Conservation (phyloP, 768 basidiomycete species). For the Lentinula edodes region DNA sequence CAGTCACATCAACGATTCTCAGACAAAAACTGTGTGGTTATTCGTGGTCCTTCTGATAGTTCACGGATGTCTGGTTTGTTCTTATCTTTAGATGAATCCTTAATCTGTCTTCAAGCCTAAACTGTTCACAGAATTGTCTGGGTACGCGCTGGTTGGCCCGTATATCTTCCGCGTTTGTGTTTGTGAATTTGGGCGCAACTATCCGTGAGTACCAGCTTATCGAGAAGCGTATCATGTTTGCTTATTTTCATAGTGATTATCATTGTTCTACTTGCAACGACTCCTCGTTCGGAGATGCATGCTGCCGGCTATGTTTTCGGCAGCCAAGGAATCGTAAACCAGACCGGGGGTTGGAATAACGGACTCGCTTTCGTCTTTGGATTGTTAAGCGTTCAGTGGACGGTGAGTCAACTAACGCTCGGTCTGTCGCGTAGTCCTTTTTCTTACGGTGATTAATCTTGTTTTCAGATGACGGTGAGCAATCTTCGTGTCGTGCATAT, state of each 20-base stretch:
- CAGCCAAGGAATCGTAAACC: slow-evolving; percentile 65
- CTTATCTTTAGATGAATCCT: neutral
- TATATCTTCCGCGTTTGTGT: slow-evolving; percentile 74
- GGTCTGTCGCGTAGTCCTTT: slow-evolving; percentile 6
- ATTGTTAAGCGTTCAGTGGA: slow-evolving; percentile 84
- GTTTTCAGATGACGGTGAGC: slow-evolving; percentile 50
- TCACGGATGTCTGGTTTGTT: slow-evolving; percentile 63
- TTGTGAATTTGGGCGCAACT: slow-evolving; percentile 81
- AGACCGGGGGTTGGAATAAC: slow-evolving; percentile 72
- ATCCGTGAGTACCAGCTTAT: slow-evolving; percentile 36
- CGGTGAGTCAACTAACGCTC: slow-evolving; percentile 34
- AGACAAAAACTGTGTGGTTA: slow-evolving; percentile 74
- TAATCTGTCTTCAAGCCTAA: neutral
- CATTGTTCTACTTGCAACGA: slow-evolving; percentile 75
- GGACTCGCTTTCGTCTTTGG: slow-evolving; percentile 85
- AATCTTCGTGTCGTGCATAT: neutral
- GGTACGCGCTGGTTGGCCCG: slow-evolving; percentile 71
- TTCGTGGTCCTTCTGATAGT: slow-evolving; percentile 72
- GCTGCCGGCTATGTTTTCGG: slow-evolving; percentile 77
- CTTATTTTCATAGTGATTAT: slow-evolving; percentile 56
- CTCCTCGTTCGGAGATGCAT: slow-evolving; percentile 74
- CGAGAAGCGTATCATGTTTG: neutral
- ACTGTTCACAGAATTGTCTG: slow-evolving; percentile 49
- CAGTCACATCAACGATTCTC: neutral
- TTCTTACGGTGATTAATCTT: neutral